phyloP scores from a whole-genome alignment of 2,329 filamentous ascomycete species.

The Sporothrix luriei region DNA sequence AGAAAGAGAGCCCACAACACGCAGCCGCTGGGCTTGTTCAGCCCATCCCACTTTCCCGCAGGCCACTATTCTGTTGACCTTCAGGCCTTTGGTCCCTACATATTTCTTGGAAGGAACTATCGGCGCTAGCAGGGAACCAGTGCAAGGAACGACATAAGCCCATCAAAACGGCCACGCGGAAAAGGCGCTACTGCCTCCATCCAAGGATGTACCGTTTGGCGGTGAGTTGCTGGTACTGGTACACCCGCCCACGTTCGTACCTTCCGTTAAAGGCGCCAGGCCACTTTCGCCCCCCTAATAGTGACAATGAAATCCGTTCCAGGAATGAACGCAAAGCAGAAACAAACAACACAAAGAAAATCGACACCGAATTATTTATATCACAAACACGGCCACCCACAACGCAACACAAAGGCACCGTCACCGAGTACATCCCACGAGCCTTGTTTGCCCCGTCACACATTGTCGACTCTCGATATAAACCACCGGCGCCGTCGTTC shows the following conservation, averaged over 20 bases:
- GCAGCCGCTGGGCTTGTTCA: background rate
- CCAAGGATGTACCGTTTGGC: background rate
- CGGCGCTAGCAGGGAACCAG: slow-evolving; percentile 7
- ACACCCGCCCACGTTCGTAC: background rate
- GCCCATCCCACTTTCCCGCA: background rate
- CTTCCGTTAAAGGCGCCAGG: slow-evolving; percentile 17
- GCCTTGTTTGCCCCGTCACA: background rate
- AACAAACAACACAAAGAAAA: background rate
- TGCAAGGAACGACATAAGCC: slow-evolving; percentile 13
- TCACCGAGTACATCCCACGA: background rate
- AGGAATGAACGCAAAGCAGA: background rate
- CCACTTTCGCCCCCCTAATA: slow-evolving; percentile 2
- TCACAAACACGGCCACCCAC: slow-evolving; percentile 15
- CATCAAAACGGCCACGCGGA: background rate
- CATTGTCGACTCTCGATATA: background rate
- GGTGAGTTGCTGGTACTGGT: background rate
- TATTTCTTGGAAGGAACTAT: background rate
- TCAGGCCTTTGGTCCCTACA: background rate
- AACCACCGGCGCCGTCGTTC: background rate
- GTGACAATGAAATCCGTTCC: too few species aligned
- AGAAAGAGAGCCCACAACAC: background rate
- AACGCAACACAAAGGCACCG: background rate
- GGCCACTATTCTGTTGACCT: background rate
- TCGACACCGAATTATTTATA: slow-evolving; percentile 20
- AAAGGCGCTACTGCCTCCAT: background rate